Conservation (phyloP, 495 filamentous ascomycete species). For the Jackrogersella minutella region DNA sequence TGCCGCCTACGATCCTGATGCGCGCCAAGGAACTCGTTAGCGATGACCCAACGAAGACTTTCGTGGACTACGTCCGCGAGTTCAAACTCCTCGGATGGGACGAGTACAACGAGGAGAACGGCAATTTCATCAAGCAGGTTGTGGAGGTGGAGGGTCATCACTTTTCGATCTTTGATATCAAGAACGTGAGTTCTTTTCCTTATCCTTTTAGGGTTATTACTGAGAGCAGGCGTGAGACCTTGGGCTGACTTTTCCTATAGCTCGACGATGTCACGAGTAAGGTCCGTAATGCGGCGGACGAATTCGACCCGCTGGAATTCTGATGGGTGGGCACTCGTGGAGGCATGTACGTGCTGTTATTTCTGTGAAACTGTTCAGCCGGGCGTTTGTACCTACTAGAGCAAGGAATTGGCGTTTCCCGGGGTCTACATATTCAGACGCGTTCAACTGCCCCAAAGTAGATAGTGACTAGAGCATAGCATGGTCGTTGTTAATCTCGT, state of each 20-base stretch:
- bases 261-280: constrained; percentile 39
- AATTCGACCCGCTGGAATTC: constrained; percentile 40
- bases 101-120: constrained; percentile 37
- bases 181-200: constrained; percentile 33
- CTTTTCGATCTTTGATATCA: constrained; percentile 50
- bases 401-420: not conserved
- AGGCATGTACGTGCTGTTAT: not conserved
- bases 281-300: constrained; percentile 46
- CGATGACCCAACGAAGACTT: constrained; percentile 26
- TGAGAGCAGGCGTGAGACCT: not conserved
- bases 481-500: not conserved
- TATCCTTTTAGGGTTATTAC: not conserved
- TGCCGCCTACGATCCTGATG: constrained; percentile 49
- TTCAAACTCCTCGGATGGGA: constrained; percentile 53
- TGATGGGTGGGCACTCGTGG: not conserved
- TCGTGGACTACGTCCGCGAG: constrained; percentile 47
- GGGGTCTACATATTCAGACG: not conserved
- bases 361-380: not conserved
- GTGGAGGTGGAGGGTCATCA: constrained; percentile 54
- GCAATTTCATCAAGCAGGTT: constrained; percentile 46
- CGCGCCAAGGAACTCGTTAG: constrained; percentile 48
- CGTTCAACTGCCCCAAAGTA: not conserved
- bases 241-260: constrained; percentile 14
- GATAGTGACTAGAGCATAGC: not conserved
- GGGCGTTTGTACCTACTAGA: not conserved